Percentiles rank a stretch among this genome's conserved stretches.
phyloP scores from a whole-genome alignment of 2,329 filamentous ascomycete genomes.

The Alternaria sp. region DNA sequence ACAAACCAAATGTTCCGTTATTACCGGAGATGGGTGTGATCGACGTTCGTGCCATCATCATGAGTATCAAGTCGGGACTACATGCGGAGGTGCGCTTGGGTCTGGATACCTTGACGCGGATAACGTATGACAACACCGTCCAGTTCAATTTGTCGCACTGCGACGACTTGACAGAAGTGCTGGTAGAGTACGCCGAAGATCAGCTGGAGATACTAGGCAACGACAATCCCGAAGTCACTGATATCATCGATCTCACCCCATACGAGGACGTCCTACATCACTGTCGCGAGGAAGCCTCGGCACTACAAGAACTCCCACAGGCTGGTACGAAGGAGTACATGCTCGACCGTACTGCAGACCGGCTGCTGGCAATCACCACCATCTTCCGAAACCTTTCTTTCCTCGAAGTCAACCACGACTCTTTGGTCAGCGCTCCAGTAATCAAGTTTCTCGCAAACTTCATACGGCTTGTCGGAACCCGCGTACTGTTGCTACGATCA shows the following conservation, averaged over 20 bases:
- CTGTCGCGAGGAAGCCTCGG: constrained; percentile 75
- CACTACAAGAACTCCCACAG: constrained; percentile 72
- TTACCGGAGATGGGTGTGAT: constrained; percentile 83
- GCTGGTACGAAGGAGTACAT: constrained; percentile 81
- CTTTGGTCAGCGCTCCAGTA: constrained; percentile 77
- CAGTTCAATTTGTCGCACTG: constrained; percentile 45
- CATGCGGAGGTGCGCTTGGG: constrained; percentile 88
- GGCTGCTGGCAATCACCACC: constrained; percentile 87
- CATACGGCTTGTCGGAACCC: constrained; percentile 86
- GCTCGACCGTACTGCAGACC: constrained; percentile 84
- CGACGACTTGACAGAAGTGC: constrained; percentile 84
- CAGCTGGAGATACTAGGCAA: constrained; percentile 86
- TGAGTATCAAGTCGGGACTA: constrained; percentile 88
- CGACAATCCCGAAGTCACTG: constrained; percentile 82
- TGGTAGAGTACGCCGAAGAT: constrained; percentile 90
- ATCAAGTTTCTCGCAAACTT: constrained; percentile 84
- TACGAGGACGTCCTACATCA: constrained; percentile 88
- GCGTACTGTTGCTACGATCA: constrained; percentile 82
- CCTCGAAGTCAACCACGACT: constrained; percentile 74
- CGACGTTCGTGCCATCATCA: constrained; percentile 86
- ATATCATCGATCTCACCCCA: constrained; percentile 79
- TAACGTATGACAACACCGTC: constrained; percentile 60
- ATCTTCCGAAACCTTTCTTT: constrained; percentile 94
- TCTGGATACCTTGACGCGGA: constrained; percentile 78
- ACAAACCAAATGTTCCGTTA: constrained; percentile 76